Evolutionary conservation across 176 grass and related monocot genomes (phyloP), one percentile per base, ranked within the genome.

Genomic region (Tuctoria greenei): DNA sequence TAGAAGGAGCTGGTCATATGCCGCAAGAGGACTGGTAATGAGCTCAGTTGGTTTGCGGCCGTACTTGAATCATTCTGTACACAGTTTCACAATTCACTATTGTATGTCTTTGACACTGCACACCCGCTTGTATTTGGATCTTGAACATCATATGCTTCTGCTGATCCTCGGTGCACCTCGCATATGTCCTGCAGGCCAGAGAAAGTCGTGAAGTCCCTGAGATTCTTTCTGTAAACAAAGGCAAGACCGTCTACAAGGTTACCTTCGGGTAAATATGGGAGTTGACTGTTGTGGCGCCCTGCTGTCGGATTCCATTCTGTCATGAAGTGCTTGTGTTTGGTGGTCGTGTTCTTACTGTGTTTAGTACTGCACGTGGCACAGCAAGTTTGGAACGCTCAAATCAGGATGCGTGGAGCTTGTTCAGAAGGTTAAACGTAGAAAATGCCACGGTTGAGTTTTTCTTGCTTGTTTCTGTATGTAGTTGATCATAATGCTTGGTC

Each of bases 1-100:
- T 97, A 58, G 94, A 97, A 87, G 94, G 94, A 75, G 91, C 94
- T 52, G 91, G 94, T 43, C 94, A 97, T 50, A 93, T 97, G 94
- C 94, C 91, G 0, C 94, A 97, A 45, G 94, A 97, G 64, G 94
- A 97, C 79, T 90, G 94, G 94, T 97, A 93, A 45, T 67, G 60
- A 21, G 20, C 39, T 50, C 31, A 25, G 60, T 47, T 60, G 1
- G 0, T 51, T 77, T 13, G 20, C 26, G 16, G 35, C 61, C 35
- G 4, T 25, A 50, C 43, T 13, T 37, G 47, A 55, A 41, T 79
- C 5, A 45, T 41, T 60, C 35, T 61, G 31, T 16, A 18, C 17
- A 34, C 20, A 27, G 17, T 77, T 67, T 43, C 10, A 40, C 14
- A 7, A 20, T n/a, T 73, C 16, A 10, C 34, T 61, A 31, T 34